A percentile compares a stretch with the other conserved stretches of the same genome.
Conservation (phyloP, 192 early-diverging fungal species). For the Gonapodya sp. region DNA sequence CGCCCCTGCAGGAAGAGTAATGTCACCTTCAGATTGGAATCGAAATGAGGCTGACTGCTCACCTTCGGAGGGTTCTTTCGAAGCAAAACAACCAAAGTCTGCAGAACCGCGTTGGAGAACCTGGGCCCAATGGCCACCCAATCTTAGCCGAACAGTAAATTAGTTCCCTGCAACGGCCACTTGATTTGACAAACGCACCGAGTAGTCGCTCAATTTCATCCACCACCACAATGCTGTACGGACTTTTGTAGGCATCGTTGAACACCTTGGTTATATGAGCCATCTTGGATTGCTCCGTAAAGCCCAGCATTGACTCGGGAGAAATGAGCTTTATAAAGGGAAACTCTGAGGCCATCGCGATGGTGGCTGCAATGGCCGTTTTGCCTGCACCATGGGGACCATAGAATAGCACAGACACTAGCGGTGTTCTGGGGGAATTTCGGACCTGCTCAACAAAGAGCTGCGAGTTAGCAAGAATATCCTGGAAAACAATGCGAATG, state of each 20-base stretch:
- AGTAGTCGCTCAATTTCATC: slow-evolving; percentile 88
- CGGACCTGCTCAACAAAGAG: slow-evolving; percentile 56
- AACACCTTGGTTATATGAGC: slow-evolving; percentile 86
- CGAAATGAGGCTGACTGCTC: slow-evolving; percentile 1
- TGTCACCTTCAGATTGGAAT: neutral
- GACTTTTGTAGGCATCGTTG: slow-evolving; percentile 93
- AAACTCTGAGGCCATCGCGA: slow-evolving; percentile 81
- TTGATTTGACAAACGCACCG: slow-evolving; percentile 26
- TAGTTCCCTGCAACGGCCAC: neutral
- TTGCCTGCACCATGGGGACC: slow-evolving; percentile 84
- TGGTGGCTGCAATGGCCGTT: slow-evolving; percentile 90
- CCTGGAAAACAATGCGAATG: slow-evolving; percentile 28
- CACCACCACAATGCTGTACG: slow-evolving; percentile 85
- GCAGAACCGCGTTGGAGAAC: slow-evolving; percentile 87
- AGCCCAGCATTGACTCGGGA: slow-evolving; percentile 92
- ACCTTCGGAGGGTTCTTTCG: slow-evolving; percentile 84
- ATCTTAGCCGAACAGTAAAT: slow-evolving; percentile 41
- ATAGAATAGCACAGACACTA: slow-evolving; percentile 84
- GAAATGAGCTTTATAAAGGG: slow-evolving; percentile 97
- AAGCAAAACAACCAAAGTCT: slow-evolving; percentile 84
- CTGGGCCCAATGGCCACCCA: slow-evolving; percentile 92
- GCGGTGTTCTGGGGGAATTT: slow-evolving; percentile 70
- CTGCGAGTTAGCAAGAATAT: slow-evolving; percentile 40
- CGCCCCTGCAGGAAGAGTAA: slow-evolving; percentile 32
- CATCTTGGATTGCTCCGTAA: slow-evolving; percentile 72